Percentiles rank a stretch among this genome's conserved stretches.
These are phyloP conservation scores for Gossypium laxum DNA, from an alignment of 441 rosid genomes.

Conservation along the genomic window DNA sequence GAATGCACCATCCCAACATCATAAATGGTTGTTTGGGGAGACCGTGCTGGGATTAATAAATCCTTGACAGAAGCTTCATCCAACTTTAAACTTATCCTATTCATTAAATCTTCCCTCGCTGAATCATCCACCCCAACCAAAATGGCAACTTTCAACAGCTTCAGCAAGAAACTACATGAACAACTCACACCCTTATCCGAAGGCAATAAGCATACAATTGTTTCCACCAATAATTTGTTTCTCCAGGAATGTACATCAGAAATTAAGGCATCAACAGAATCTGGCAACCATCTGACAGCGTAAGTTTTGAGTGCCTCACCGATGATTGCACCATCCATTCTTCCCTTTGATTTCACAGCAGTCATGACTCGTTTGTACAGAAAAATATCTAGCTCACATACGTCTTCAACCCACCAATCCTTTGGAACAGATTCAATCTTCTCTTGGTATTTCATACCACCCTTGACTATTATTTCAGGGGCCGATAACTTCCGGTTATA, in stretches of 20 bases:
- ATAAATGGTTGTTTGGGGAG: constrained; percentile 40
- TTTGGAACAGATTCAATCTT: constrained; percentile 54
- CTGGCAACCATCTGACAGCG: constrained; percentile 75
- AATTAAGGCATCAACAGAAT: constrained; percentile 42
- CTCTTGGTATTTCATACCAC: constrained; percentile 29
- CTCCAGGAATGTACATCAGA: constrained; percentile 38
- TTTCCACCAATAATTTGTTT: constrained; percentile 59
- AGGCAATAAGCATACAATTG: constrained; percentile 60
- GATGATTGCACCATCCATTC: constrained; percentile 56
- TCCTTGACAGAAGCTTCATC: constrained; percentile 69
- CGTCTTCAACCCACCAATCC: constrained; percentile 99
- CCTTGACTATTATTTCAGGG: constrained; percentile 42
- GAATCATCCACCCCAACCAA: constrained; percentile 50
- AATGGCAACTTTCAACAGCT: constrained; percentile 60
- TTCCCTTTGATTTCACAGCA: constrained; percentile 65
- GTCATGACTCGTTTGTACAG: constrained; percentile 62
- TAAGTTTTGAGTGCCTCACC: constrained; percentile 75
- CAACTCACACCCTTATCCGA: constrained; percentile 45
- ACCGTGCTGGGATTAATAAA: constrained; percentile 43
- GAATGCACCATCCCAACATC: constrained; percentile 59
- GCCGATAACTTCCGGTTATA: constrained; percentile 57
- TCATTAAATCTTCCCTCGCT: constrained; percentile 41
- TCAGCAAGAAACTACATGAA: constrained; percentile 70
- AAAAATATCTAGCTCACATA: constrained; percentile 72
- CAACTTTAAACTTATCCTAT: constrained; percentile 53